Percentiles rank a stretch among this genome's conserved stretches.
These are phyloP conservation scores for Lepraria neglecta DNA, from an alignment of 495 filamentous ascomycete genomes.

Conservation along the genomic window DNA sequence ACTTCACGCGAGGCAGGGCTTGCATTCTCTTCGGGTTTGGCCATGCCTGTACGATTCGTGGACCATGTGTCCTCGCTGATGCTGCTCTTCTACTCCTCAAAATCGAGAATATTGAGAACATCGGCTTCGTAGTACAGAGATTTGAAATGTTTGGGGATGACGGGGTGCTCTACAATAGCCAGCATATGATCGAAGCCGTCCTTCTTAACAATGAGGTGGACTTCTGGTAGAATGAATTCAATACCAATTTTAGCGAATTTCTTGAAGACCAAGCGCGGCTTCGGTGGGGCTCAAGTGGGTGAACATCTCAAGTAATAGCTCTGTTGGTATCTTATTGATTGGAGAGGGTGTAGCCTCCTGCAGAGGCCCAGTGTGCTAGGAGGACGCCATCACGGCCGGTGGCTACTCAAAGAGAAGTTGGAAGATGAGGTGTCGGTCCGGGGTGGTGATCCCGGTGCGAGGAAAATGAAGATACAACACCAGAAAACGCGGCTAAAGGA, in stretches of 20 bases:
- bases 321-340: background rate
- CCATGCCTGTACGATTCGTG: no score
- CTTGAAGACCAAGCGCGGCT: slow-evolving; percentile 5
- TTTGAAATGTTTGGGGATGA: background rate
- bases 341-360: background rate
- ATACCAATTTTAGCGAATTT: background rate
- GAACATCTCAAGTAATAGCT: background rate
- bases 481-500: no score
- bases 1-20: no score
- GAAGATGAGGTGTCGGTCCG: no score
- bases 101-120: background rate
- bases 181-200: slow-evolving; percentile 4
- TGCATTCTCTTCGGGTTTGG: no score
- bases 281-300: background rate
- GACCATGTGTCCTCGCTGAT: background rate
- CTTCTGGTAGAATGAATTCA: background rate
- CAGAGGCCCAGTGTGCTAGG: no score
- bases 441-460: no score
- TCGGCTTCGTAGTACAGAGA: slow-evolving; percentile 11
- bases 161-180: slow-evolving; percentile 7
- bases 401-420: no score
- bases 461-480: no score
- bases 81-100: background rate
- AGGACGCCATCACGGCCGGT: no score
- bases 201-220: background rate